A percentile compares a stretch with the other conserved stretches of the same genome.
These are phyloP conservation scores for Talaromyces sp. DNA, from an alignment of 2,329 filamentous ascomycete species.

Conservation along the genomic window DNA sequence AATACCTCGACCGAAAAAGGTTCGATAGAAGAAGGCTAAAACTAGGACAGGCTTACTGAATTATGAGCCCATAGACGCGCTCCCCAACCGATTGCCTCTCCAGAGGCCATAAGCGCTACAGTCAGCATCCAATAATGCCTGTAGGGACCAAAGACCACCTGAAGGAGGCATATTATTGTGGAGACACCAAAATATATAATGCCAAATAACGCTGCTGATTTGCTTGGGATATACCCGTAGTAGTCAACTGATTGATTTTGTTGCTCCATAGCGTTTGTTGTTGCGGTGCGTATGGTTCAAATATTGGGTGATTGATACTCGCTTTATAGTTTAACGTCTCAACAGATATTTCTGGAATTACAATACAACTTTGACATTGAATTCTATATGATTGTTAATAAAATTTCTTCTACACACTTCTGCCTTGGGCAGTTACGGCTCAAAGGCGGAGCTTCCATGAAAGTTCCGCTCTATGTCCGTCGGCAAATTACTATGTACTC, in stretches of 20 bases:
- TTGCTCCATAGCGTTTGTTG: neutral
- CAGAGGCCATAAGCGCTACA: neutral
- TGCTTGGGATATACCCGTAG: neutral
- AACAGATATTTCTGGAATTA: neutral
- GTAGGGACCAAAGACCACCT: neutral
- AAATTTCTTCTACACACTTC: too few species aligned
- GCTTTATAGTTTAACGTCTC: neutral
- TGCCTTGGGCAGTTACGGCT: too few species aligned
- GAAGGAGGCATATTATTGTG: neutral
- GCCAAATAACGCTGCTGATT: neutral
- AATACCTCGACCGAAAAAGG: neutral
- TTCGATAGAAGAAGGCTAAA: neutral
- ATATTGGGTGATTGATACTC: neutral
- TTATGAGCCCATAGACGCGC: neutral
- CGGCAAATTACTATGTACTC: neutral
- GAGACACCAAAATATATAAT: neutral
- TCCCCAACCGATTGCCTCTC: neutral
- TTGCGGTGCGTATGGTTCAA: neutral
- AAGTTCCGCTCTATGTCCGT: neutral
- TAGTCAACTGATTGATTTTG: neutral
- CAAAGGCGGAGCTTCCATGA: too few species aligned
- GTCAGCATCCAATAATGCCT: neutral
- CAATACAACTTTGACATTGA: neutral
- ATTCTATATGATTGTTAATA: neutral
- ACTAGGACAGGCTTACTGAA: neutral